Percentiles rank a stretch among this genome's conserved stretches.
Conservation (phyloP, 2,329 filamentous ascomycete genomes). For the Rutstroemia sp. region DNA sequence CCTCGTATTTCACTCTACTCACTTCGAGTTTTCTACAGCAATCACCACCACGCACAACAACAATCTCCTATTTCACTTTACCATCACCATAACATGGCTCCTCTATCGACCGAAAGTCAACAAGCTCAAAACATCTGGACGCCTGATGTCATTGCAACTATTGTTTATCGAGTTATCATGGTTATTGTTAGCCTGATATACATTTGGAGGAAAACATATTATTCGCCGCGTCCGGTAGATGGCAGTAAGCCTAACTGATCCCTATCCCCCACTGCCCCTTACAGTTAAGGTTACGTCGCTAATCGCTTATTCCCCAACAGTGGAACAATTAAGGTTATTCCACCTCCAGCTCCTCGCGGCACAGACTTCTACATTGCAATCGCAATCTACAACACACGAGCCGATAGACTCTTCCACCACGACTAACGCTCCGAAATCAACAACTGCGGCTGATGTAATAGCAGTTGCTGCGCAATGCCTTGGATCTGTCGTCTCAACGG, state of each 20-base stretch:
- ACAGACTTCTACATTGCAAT: neutral
- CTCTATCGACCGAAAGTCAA: neutral
- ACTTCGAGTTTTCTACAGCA: too few relatives aligned
- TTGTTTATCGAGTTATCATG: constrained; percentile 10
- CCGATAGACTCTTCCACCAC: neutral
- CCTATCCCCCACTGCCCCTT: neutral
- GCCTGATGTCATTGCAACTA: constrained; percentile 8
- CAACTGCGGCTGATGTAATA: neutral
- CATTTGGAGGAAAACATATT: constrained; percentile 4
- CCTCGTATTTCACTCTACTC: too few relatives aligned
- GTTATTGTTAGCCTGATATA: constrained; percentile 6
- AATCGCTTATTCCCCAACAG: neutral
- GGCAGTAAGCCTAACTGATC: too few relatives aligned
- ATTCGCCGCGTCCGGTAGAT: too few relatives aligned
- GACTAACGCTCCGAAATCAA: neutral
- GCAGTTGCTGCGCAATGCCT: neutral
- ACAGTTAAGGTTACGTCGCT: neutral
- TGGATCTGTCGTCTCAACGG: neutral
- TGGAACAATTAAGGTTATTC: neutral
- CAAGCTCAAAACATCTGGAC: neutral
- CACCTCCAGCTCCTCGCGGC: neutral
- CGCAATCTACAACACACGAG: neutral
- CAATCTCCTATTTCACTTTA: neutral
- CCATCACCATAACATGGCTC: neutral
- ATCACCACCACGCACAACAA: neutral